Evolutionary conservation across 2,329 filamentous ascomycete species (phyloP).

Genomic region (Macrophomina phaseolina): DNA sequence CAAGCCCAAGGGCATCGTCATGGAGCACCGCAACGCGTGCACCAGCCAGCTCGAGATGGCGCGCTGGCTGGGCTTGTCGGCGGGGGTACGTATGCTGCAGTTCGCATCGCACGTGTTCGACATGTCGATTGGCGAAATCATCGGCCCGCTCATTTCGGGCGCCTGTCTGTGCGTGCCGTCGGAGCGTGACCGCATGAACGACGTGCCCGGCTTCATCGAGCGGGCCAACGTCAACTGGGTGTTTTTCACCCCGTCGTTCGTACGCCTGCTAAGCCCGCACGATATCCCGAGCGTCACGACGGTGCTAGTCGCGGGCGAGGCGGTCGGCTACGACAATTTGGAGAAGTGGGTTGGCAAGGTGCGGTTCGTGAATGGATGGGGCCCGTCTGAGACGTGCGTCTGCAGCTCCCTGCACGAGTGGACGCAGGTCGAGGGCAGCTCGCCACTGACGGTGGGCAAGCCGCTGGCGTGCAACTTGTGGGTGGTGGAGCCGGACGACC

Average conservation of each 20-base stretch:
- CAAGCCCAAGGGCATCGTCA: slow-evolving; percentile 37
- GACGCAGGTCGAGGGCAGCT: not conserved
- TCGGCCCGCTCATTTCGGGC: slow-evolving; percentile 42
- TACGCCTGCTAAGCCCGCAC: slow-evolving; percentile 44
- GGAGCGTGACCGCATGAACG: slow-evolving; percentile 51
- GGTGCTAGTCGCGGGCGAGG: slow-evolving; percentile 42
- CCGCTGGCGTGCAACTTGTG: slow-evolving; percentile 29
- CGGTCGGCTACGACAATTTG: slow-evolving; percentile 31
- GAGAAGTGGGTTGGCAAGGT: not conserved
- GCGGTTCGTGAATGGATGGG: slow-evolving; percentile 6
- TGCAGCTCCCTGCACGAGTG: not conserved
- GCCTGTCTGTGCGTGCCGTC: slow-evolving; percentile 45
- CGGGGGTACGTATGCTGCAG: slow-evolving; percentile 45
- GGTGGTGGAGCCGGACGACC: slow-evolving; percentile 42
- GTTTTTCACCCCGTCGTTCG: slow-evolving; percentile 46
- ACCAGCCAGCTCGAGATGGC: slow-evolving; percentile 32
- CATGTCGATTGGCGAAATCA: slow-evolving; percentile 44
- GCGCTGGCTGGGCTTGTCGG: slow-evolving; percentile 27
- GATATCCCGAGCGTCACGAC: slow-evolving; percentile 49
- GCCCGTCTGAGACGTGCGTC: slow-evolving; percentile 13
- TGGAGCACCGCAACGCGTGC: slow-evolving; percentile 38
- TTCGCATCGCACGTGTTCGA: slow-evolving; percentile 48
- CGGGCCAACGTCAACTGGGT: slow-evolving; percentile 37
- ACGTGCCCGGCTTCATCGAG: slow-evolving; percentile 34
- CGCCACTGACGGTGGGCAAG: not conserved